Conservation (phyloP, 1,284 basidiomycete genomes). For the Heliocybe sulcata region DNA sequence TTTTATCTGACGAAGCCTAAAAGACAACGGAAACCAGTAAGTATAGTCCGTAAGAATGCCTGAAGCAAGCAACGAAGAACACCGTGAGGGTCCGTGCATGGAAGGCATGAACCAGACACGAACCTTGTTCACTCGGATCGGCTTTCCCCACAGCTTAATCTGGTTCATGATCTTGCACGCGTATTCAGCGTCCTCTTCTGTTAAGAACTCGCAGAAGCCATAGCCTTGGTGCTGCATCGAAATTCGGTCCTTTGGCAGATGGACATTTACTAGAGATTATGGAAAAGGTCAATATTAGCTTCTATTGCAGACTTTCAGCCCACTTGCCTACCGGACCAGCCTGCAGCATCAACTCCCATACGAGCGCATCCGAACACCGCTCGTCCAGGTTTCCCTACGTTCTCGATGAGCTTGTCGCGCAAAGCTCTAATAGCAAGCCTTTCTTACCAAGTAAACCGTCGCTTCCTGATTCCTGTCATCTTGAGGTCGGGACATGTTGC, state of each 20-base stretch:
- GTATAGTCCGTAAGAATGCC: background rate
- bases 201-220: slow-evolving; percentile 98
- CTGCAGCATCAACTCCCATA: slow-evolving; percentile 99
- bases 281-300: slow-evolving; percentile 1
- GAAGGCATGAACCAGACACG: slow-evolving; percentile 18
- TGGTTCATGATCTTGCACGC: slow-evolving; percentile 99
- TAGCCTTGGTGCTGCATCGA: slow-evolving; percentile 98
- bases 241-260: slow-evolving; percentile 99
- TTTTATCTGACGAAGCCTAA: slow-evolving; percentile 92
- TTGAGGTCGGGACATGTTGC: slow-evolving; percentile 71
- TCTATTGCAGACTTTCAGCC: background rate
- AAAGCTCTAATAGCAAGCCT: background rate
- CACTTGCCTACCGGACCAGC: slow-evolving; percentile 87
- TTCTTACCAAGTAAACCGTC: slow-evolving; percentile 81
- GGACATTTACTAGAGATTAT: slow-evolving; percentile 78
- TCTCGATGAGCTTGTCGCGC: background rate
- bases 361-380: slow-evolving; percentile 85
- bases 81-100: slow-evolving; percentile 1
- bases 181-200: slow-evolving; percentile 98
- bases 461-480: slow-evolving; percentile 95
- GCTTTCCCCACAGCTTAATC: slow-evolving; percentile 98
- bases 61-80: slow-evolving; percentile 1
- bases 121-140: slow-evolving; percentile 97
- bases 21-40: slow-evolving; percentile 1
- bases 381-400: slow-evolving; percentile 93